These are phyloP conservation scores for Tetrapisispora arboricola DNA, from an alignment of 805 yeast species.

Conservation along the genomic window DNA sequence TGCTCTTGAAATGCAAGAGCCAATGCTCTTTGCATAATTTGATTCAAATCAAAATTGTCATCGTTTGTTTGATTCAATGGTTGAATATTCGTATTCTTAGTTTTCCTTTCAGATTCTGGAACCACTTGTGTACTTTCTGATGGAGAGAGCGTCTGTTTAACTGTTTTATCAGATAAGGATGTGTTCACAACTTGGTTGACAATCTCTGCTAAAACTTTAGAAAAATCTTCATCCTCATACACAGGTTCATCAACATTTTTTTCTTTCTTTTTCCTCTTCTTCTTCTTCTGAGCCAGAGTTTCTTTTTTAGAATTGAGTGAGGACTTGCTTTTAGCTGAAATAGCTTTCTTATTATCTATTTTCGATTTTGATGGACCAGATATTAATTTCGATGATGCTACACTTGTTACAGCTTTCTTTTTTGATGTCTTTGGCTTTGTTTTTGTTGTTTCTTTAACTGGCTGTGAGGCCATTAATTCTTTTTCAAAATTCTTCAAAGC, in stretches of 20 bases:
- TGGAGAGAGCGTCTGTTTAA: neutral
- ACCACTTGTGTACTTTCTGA: neutral
- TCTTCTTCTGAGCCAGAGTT: slow-evolving; percentile 8
- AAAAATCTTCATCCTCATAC: slow-evolving; percentile 29
- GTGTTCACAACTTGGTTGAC: slow-evolving; percentile 45
- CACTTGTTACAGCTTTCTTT: slow-evolving; percentile 4
- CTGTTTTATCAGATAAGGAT: slow-evolving; percentile 7
- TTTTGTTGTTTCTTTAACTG: slow-evolving; percentile 3
- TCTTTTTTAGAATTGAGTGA: neutral
- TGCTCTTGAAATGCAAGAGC: slow-evolving; percentile 60
- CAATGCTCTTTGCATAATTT: slow-evolving; percentile 67
- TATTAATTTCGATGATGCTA: slow-evolving; percentile 1
- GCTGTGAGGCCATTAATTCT: slow-evolving; percentile 14
- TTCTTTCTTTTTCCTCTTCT: slow-evolving; percentile 15
- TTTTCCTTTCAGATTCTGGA: neutral
- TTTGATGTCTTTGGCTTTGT: slow-evolving; percentile 2
- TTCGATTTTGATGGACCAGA: neutral
- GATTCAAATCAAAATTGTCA: slow-evolving; percentile 54
- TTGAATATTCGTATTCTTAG: neutral
- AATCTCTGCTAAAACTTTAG: slow-evolving; percentile 46
- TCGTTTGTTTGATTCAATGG: slow-evolving; percentile 16
- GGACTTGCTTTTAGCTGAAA: neutral
- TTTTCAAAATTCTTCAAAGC: slow-evolving; percentile 28
- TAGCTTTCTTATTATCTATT: neutral
- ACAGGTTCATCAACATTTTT: slow-evolving; percentile 4